phyloP scores from a whole-genome alignment of 1,139 yeast species.

The Blastobotrys serpentis region DNA sequence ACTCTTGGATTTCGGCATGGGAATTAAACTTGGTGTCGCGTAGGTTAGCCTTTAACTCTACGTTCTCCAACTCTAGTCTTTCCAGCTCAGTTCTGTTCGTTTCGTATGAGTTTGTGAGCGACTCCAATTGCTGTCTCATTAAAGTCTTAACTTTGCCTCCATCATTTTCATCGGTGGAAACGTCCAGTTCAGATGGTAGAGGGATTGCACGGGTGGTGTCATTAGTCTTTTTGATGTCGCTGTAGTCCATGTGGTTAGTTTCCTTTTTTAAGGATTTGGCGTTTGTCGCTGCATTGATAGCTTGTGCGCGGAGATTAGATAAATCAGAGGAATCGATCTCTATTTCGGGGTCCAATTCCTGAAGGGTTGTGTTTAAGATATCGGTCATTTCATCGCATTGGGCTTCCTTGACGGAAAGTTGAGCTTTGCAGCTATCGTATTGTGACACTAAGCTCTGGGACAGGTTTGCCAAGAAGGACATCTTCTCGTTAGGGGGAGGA shows the following conservation, averaged over 20 bases:
- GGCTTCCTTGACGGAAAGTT: constrained; percentile 7
- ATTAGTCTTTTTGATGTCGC: not conserved
- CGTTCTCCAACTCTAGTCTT: constrained; percentile 37
- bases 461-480: constrained; percentile 8
- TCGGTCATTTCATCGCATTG: constrained; percentile 10
- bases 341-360: constrained; percentile 10
- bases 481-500: constrained; percentile 5
- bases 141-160: constrained; percentile 23
- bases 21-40: constrained; percentile 34
- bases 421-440: constrained; percentile 2
- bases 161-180: not conserved
- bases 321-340: constrained; percentile 5
- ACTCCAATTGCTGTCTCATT: constrained; percentile 26
- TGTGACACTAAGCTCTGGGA: constrained; percentile 6
- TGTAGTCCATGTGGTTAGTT: not conserved
- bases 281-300: constrained; percentile 5
- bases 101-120: constrained; percentile 28
- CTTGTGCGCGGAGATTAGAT: constrained; percentile 4
- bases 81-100: constrained; percentile 33
- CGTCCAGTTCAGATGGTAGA: not conserved
- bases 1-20: constrained; percentile 32
- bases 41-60: constrained; percentile 37
- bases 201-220: constrained; percentile 4
- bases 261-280: not conserved
- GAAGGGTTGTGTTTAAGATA: constrained; percentile 9